These are phyloP conservation scores for Angophora floribunda DNA, from an alignment of 345 rosid species.

Conservation along the genomic window DNA sequence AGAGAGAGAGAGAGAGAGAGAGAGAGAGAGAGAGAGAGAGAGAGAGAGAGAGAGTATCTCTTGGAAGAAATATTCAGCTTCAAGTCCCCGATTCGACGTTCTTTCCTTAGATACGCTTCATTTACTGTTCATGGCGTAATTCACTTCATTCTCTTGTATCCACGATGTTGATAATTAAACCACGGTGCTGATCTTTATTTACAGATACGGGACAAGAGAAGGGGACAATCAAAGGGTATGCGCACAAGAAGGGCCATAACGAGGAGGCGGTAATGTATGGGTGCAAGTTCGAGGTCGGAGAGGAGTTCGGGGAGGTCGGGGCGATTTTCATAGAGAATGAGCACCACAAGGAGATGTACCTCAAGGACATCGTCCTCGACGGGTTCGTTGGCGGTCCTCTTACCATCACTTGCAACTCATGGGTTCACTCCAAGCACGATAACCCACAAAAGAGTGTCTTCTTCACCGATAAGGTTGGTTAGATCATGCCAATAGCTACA, in stretches of 20 bases:
- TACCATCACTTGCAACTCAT: slow-evolving; percentile 40
- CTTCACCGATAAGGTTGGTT: slow-evolving; percentile 44
- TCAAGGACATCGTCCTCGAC: slow-evolving; percentile 34
- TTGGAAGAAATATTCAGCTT: not conserved
- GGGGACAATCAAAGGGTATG: slow-evolving; percentile 33
- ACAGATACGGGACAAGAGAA: slow-evolving; percentile 37
- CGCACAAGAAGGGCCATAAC: slow-evolving; percentile 15
- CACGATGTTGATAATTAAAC: too few relatives aligned
- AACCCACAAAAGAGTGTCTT: slow-evolving; percentile 44
- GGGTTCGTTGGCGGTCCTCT: slow-evolving; percentile 26
- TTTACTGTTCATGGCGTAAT: not conserved
- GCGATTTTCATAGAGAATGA: slow-evolving; percentile 59
- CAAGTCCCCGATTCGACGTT: not conserved
- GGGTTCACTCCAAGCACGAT: slow-evolving; percentile 52
- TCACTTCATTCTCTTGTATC: not conserved
- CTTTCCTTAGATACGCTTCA: not conserved
- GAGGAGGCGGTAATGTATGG: slow-evolving; percentile 31
- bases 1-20: too few relatives aligned
- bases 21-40: too few relatives aligned
- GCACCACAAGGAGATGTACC: slow-evolving; percentile 55
- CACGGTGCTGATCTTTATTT: not conserved
- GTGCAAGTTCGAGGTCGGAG: slow-evolving; percentile 43
- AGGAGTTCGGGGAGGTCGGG: slow-evolving; percentile 52
- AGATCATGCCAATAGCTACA: too few relatives aligned
- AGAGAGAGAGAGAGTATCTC: not conserved